Evolutionary conservation across 2,329 filamentous ascomycete genomes (phyloP).

Genomic region (Lachnellula willkommii): DNA sequence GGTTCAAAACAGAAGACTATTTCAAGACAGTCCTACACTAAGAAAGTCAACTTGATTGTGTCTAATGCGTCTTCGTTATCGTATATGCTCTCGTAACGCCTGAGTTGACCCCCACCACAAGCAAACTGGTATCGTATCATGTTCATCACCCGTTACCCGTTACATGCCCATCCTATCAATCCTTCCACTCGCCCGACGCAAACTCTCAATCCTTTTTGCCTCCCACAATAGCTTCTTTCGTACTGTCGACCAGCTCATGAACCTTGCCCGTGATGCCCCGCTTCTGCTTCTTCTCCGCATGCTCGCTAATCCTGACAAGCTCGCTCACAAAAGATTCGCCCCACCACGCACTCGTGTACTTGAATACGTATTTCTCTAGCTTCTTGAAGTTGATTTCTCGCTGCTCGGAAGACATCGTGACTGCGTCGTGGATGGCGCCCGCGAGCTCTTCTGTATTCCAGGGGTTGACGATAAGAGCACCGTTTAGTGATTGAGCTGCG

Average conservation of each 20-base stretch:
- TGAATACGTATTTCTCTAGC: constrained; percentile 90
- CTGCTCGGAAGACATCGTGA: constrained; percentile 90
- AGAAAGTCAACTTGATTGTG: background rate
- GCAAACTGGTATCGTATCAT: background rate
- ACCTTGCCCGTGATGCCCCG: constrained; percentile 13
- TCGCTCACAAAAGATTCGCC: constrained; percentile 88
- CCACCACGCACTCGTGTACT: constrained; percentile 98
- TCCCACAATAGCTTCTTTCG: constrained; percentile 14
- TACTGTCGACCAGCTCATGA: constrained; percentile 15
- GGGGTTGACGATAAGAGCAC: constrained; percentile 90
- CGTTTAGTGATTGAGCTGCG: constrained; percentile 89
- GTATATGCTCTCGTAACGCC: background rate
- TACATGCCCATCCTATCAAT: background rate
- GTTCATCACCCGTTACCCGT: background rate
- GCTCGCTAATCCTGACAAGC: constrained; percentile 42
- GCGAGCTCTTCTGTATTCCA: constrained; percentile 98
- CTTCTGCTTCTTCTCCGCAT: constrained; percentile 30
- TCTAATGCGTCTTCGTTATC: background rate
- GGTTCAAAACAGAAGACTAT: no score
- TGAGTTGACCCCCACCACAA: background rate
- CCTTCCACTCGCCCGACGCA: background rate
- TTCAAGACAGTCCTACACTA: no score
- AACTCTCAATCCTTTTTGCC: constrained; percentile 7
- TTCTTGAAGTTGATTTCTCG: constrained; percentile 83
- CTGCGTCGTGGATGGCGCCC: constrained; percentile 89